Conservation (phyloP, 129 eudicot species). For the Dittrichia graveolens region DNA sequence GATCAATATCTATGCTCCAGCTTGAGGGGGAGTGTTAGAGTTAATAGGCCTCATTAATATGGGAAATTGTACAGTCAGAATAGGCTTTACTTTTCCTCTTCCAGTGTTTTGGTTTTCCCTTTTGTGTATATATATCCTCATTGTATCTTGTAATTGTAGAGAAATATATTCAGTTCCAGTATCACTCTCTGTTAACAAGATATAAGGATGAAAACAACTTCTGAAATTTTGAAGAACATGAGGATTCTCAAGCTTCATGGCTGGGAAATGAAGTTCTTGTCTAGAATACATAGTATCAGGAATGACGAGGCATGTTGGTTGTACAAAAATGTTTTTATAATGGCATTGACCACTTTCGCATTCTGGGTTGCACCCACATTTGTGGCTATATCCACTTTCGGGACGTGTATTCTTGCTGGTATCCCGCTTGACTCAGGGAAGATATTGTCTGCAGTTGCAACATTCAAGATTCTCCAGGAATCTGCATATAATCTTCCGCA, state of each 20-base stretch:
- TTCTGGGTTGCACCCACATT: conserved; percentile 85
- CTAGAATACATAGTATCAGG: conserved; percentile 54
- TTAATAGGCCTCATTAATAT: too few relatives aligned
- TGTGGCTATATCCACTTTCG: conserved; percentile 71
- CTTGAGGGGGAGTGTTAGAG: too few relatives aligned
- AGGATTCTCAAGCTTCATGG: conserved; percentile 87
- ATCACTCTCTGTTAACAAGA: too few relatives aligned
- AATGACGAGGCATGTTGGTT: conserved; percentile 61
- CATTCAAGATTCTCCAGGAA: conserved; percentile 80
- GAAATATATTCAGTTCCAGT: too few relatives aligned
- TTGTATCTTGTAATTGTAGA: too few relatives aligned
- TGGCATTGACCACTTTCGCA: conserved; percentile 44
- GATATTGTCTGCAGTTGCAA: conserved; percentile 79
- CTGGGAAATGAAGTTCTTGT: conserved; percentile 91
- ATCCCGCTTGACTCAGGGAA: conserved; percentile 87
- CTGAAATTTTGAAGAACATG: conserved; percentile 85
- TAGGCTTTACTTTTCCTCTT: too few relatives aligned
- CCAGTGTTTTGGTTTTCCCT: too few relatives aligned
- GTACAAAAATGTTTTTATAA: conserved; percentile 47
- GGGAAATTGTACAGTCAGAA: too few relatives aligned
- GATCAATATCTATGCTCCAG: too few relatives aligned
- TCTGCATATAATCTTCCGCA: conserved; percentile 68
- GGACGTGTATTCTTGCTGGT: conserved; percentile 64
- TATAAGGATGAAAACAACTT: conserved; percentile 78
- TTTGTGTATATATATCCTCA: too few relatives aligned